These are phyloP conservation scores for Colletotrichum lentis DNA, from an alignment of 2,329 filamentous ascomycete species.

Conservation along the genomic window DNA sequence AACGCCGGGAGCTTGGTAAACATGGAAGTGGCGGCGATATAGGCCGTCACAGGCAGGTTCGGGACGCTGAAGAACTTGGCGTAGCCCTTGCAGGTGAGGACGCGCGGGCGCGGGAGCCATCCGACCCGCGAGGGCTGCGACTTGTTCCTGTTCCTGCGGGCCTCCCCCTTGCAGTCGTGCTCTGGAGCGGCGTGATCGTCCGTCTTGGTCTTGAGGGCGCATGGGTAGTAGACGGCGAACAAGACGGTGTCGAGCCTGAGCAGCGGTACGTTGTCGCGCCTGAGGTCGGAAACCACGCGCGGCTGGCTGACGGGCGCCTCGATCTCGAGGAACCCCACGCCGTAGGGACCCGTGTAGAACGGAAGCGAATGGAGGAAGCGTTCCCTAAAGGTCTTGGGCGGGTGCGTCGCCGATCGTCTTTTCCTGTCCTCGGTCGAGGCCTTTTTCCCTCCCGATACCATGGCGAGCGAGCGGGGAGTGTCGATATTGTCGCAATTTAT, in stretches of 20 bases:
- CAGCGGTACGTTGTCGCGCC: conserved; percentile 50
- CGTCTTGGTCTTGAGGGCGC: conserved; percentile 51
- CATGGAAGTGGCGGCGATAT: conserved; percentile 65
- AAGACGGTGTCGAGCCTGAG: conserved; percentile 64
- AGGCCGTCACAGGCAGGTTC: conserved; percentile 57
- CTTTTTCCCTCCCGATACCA: neutral
- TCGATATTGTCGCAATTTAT: neutral
- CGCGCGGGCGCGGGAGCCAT: conserved; percentile 68
- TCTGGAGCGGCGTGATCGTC: conserved; percentile 39
- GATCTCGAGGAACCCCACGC: conserved; percentile 73
- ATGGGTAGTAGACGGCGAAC: conserved; percentile 72
- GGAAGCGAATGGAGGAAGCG: conserved; percentile 61
- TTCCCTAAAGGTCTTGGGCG: conserved; percentile 48
- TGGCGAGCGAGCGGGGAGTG: neutral
- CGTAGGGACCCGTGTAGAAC: conserved; percentile 69
- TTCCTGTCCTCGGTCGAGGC: conserved; percentile 9
- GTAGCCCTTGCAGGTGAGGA: conserved; percentile 66
- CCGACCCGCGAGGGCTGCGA: conserved; percentile 61
- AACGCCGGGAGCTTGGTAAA: conserved; percentile 72
- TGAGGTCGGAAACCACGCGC: conserved; percentile 52
- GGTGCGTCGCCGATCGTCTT: conserved; percentile 41
- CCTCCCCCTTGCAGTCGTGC: neutral
- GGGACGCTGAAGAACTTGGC: conserved; percentile 66
- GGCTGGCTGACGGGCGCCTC: conserved; percentile 64
- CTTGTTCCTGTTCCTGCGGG: conserved; percentile 41